Percentiles rank a stretch among this genome's conserved stretches.
phyloP scores from a whole-genome alignment of 768 basidiomycete species.

The Rhizopogon rudus region DNA sequence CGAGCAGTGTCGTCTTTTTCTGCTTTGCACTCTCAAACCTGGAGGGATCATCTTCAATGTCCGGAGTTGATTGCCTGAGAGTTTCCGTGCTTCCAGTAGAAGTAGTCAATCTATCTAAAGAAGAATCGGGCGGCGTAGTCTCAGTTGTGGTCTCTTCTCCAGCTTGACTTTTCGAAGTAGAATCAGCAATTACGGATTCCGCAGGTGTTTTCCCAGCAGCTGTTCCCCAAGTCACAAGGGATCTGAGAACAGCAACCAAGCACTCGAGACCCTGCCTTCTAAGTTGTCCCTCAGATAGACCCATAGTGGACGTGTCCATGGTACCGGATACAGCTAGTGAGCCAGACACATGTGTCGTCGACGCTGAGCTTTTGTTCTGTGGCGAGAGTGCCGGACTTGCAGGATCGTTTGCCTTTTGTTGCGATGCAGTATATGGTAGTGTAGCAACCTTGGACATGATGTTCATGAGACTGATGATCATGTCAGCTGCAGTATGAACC shows the following conservation, averaged over 20 bases:
- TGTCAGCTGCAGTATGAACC: slow-evolving; percentile 1
- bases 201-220: slow-evolving; percentile 33
- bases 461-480: slow-evolving; percentile 70
- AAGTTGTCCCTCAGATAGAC: slow-evolving; percentile 78
- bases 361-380: slow-evolving; percentile 28
- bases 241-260: slow-evolving; percentile 81
- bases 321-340: slow-evolving; percentile 61
- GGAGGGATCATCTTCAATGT: slow-evolving; percentile 82
- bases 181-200: slow-evolving; percentile 35
- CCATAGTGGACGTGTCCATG: slow-evolving; percentile 62
- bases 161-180: slow-evolving; percentile 38
- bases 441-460: slow-evolving; percentile 91
- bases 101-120: slow-evolving; percentile 49
- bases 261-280: slow-evolving; percentile 94
- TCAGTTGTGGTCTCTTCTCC: slow-evolving; percentile 54
- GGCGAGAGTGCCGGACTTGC: slow-evolving; percentile 57
- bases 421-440: slow-evolving; percentile 39
- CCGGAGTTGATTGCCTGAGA: slow-evolving; percentile 68
- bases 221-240: slow-evolving; percentile 88
- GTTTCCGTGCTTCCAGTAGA: slow-evolving; percentile 46
- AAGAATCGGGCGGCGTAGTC: slow-evolving; percentile 49
- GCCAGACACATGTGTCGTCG: slow-evolving; percentile 54
- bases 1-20: slow-evolving; percentile 89
- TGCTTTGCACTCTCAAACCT: slow-evolving; percentile 94
- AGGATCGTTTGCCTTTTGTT: slow-evolving; percentile 52